Conservation (phyloP, 176 grass and related monocot genomes). For the Melocanna baccifera region DNA sequence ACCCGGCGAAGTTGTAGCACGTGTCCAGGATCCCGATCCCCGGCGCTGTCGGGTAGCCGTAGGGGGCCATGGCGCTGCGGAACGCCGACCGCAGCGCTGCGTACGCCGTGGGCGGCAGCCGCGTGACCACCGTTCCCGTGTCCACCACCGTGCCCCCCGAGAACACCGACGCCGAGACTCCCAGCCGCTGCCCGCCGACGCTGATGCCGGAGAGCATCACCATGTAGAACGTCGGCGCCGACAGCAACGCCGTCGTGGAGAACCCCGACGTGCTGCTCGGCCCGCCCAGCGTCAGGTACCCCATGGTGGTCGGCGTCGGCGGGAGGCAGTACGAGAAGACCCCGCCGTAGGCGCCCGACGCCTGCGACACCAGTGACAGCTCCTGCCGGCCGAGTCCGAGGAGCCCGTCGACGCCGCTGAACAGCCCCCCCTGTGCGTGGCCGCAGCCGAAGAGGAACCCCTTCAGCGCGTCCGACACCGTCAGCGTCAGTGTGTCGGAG, state of each 20-base stretch:
- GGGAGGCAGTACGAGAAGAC: slow-evolving; percentile 93
- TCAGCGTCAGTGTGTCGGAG: slow-evolving; percentile 63
- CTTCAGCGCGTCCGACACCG: not conserved
- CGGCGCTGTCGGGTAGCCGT: slow-evolving; percentile 48
- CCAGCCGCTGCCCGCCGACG: slow-evolving; percentile 56
- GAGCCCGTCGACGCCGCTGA: slow-evolving; percentile 56
- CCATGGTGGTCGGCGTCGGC: slow-evolving; percentile 37
- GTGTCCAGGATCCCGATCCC: slow-evolving; percentile 55
- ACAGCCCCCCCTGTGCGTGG: slow-evolving; percentile 50
- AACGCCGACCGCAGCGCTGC: slow-evolving; percentile 66
- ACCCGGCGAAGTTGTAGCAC: slow-evolving; percentile 69
- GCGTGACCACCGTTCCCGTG: slow-evolving; percentile 81
- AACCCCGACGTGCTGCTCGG: slow-evolving; percentile 1
- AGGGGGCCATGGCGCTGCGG: slow-evolving; percentile 34
- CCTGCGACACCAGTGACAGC: slow-evolving; percentile 61
- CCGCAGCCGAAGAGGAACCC: slow-evolving; percentile 73
- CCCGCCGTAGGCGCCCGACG: slow-evolving; percentile 44
- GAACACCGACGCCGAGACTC: slow-evolving; percentile 44
- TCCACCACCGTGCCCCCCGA: slow-evolving; percentile 66
- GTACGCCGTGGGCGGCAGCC: slow-evolving; percentile 72
- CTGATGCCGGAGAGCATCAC: slow-evolving; percentile 56
- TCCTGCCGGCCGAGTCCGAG: slow-evolving; percentile 60
- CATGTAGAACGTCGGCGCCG: slow-evolving; percentile 67
- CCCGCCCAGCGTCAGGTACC: slow-evolving; percentile 66
- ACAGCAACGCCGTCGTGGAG: slow-evolving; percentile 56